Percentiles rank a stretch among this genome's conserved stretches.
Conservation (phyloP, 805 yeast genomes). For the Yamadazyma endophytica region DNA sequence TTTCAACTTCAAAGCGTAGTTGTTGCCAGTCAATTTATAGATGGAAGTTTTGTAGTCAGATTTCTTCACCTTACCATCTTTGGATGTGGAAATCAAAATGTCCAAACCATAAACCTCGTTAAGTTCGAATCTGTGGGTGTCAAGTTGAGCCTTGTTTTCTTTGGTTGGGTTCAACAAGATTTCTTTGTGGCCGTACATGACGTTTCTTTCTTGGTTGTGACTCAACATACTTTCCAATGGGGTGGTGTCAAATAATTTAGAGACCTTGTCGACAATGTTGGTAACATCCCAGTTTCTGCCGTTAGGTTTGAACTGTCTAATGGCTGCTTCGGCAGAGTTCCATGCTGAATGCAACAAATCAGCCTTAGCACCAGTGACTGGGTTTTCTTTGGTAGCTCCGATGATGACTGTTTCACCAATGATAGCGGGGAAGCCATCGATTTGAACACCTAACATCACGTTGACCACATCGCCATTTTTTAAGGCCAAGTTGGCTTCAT, state of each 20-base stretch:
- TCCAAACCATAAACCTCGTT: constrained; percentile 78
- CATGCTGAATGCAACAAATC: constrained; percentile 69
- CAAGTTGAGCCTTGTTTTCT: constrained; percentile 59
- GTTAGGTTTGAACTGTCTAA: constrained; percentile 62
- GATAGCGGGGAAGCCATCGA: constrained; percentile 71
- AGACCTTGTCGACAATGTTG: constrained; percentile 57
- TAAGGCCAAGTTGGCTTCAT: constrained; percentile 51
- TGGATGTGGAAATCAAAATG: constrained; percentile 59
- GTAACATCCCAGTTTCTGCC: constrained; percentile 75
- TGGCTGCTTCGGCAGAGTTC: constrained; percentile 77
- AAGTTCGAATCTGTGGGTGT: constrained; percentile 62
- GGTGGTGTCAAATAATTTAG: constrained; percentile 52
- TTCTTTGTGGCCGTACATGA: constrained; percentile 70
- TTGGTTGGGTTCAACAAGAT: constrained; percentile 72
- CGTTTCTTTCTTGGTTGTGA: constrained; percentile 65
- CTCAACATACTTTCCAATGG: constrained; percentile 77
- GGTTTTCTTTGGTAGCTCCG: constrained; percentile 40
- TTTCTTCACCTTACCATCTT: constrained; percentile 61
- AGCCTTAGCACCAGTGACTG: constrained; percentile 56
- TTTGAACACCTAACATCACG: constrained; percentile 69
- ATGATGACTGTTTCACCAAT: constrained; percentile 67
- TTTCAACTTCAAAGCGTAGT: constrained; percentile 66
- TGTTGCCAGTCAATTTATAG: constrained; percentile 66
- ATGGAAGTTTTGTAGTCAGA: constrained; percentile 62
- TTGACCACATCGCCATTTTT: constrained; percentile 68